Evolutionary conservation across 176 grass and related monocot genomes (phyloP), one percentile per base, ranked within the genome.

Genomic region (Eleusine indica): DNA sequence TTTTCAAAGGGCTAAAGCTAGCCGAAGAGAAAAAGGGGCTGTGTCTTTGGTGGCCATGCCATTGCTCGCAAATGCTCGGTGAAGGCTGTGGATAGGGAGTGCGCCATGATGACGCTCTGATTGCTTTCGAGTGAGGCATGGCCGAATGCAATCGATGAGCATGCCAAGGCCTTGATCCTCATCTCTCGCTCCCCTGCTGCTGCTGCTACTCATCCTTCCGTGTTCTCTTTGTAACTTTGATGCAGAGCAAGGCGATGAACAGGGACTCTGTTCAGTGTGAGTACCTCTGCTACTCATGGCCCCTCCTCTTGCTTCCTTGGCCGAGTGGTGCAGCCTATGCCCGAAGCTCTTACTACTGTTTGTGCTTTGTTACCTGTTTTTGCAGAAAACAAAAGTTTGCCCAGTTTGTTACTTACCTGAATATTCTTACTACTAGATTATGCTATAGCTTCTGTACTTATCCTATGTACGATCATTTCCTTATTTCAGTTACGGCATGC

Each of bases 41-140:
- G 30, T 43, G 25, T 5, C 30, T 38, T 11, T 68, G 18, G 28
- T 81, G 69, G 46, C 57, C 12, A n/a, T 15, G 61, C 46, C 3
- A 46, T 61, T 28, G 69, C 54, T 7, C 65, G 85, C 25, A 73
- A 42, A n/a, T 82, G 79, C 4, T 0, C 15, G 13, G 69, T 32
- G 58, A 39, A 70, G 71, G 71, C 48, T 51, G 32, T 35, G 32
- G 32, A 35, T 35, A 2, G 79, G 0, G 73, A 78, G 21, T 1
- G 65, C 18, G 62, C 25, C 61, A 77, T 68, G 68, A 79, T 78
- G 57, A 22, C 47, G 38, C 75, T 84, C 49, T 41, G 74, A 25
- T 88, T 83, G 74, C 86, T 88, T 90, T 90, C 48, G 80, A 70
- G 85, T 58, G 58, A 85, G 83, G 86, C 86, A 82, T 89, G 83